Evolutionary conservation across 257 asterid genomes (phyloP).

Genomic region (Dorcoceras hygrometricum): DNA sequence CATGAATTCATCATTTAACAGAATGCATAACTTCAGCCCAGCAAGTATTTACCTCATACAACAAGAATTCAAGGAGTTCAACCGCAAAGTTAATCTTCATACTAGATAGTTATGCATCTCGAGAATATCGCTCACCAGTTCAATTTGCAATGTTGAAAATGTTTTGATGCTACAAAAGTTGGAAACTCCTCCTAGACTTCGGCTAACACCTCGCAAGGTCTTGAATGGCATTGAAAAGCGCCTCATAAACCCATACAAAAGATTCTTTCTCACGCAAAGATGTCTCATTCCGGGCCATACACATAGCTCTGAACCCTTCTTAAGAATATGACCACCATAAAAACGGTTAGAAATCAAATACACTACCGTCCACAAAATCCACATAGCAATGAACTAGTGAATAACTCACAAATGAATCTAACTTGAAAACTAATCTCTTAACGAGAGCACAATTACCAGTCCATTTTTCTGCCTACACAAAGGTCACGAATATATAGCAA

Average conservation of each 20-base stretch:
- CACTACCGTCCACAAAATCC: not conserved
- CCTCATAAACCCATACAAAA: conserved; percentile 70
- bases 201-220: conserved; percentile 68
- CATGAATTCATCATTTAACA: not conserved
- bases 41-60: not conserved
- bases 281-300: conserved; percentile 92
- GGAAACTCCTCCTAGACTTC: conserved; percentile 68
- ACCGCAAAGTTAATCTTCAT: not conserved
- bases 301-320: conserved; percentile 68
- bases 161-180: conserved; percentile 65
- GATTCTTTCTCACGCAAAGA: conserved; percentile 75
- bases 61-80: conserved; percentile 2
- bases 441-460: conserved; percentile 1
- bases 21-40: conserved; percentile 4
- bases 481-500: no score
- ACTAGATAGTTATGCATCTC: conserved; percentile 7
- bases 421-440: not conserved
- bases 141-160: conserved; percentile 73
- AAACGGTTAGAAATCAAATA: not conserved
- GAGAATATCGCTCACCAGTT: conserved; percentile 55
- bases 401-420: not conserved
- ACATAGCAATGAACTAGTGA: not conserved
- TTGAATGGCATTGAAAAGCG: conserved; percentile 79
- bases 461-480: conserved; percentile 13
- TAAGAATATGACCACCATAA: conserved; percentile 20